Conservation (phyloP, 306 rosid genomes). For the Pterocarpus macrocarpus region DNA sequence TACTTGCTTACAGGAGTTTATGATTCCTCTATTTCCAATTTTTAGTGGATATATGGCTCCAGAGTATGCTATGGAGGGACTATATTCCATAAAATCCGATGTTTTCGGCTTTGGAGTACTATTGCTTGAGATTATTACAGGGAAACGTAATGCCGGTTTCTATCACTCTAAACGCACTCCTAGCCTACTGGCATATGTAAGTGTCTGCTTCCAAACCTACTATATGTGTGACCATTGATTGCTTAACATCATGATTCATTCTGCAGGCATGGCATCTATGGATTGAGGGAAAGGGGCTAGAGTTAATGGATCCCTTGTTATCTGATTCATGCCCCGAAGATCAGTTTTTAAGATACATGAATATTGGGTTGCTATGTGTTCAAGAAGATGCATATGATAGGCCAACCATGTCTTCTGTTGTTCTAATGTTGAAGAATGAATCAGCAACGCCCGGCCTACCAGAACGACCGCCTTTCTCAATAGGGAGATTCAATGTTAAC, state of each 20-base stretch:
- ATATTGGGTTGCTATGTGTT: constrained; percentile 59
- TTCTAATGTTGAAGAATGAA: constrained; percentile 55
- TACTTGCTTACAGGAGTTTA: background rate
- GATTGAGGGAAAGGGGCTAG: constrained; percentile 50
- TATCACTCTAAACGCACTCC: constrained; percentile 47
- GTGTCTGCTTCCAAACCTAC: constrained; percentile 2
- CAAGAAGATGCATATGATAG: constrained; percentile 63
- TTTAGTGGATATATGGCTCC: constrained; percentile 62
- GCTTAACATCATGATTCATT: constrained; percentile 5
- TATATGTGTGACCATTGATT: background rate
- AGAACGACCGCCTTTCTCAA: constrained; percentile 50
- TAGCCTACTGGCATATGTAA: constrained; percentile 55
- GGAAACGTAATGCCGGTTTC: constrained; percentile 47
- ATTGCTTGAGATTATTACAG: constrained; percentile 59
- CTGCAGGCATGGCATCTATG: constrained; percentile 59
- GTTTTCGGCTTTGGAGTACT: constrained; percentile 57
- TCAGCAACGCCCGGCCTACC: constrained; percentile 41
- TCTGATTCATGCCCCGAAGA: constrained; percentile 44
- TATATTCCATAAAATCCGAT: constrained; percentile 59
- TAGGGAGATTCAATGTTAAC: constrained; percentile 41
- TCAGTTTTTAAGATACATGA: constrained; percentile 49
- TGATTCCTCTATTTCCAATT: background rate
- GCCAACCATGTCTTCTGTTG: constrained; percentile 63
- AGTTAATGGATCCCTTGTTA: constrained; percentile 55
- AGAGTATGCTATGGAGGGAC: constrained; percentile 61